Conservation (phyloP, 352 stramenopile genomes). For the Halophytophthora batemanensis region DNA sequence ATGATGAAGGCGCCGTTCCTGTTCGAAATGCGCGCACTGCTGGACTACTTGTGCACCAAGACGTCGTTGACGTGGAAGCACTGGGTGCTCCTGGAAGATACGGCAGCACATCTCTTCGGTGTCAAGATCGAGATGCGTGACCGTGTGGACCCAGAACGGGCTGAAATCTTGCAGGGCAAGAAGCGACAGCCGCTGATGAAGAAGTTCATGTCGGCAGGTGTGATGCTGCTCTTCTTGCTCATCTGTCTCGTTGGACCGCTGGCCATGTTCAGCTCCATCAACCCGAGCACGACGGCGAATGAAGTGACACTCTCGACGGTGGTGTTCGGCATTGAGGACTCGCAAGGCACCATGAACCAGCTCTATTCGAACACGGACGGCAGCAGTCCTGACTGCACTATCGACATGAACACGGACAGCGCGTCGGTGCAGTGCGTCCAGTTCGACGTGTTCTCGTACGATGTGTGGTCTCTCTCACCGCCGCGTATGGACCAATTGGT, state of each 20-base stretch:
- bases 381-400: conserved; percentile 65
- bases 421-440: conserved; percentile 75
- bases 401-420: conserved; percentile 61
- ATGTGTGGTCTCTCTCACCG: conserved; percentile 74
- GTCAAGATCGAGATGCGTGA: conserved; percentile 81
- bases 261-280: conserved; percentile 84
- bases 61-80: conserved; percentile 79
- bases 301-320: conserved; percentile 59
- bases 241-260: conserved; percentile 76
- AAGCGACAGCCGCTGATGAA: conserved; percentile 57
- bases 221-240: conserved; percentile 79
- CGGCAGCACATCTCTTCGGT: conserved; percentile 69
- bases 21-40: conserved; percentile 85
- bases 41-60: conserved; percentile 86
- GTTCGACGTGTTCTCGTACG: conserved; percentile 71
- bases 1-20: conserved; percentile 81
- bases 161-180: conserved; percentile 78
- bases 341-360: conserved; percentile 68
- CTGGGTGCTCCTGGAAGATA: conserved; percentile 85
- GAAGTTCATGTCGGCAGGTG: conserved; percentile 69
- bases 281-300: conserved; percentile 77
- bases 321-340: conserved; percentile 70
- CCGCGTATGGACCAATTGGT: conserved; percentile 72
- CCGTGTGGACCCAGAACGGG: conserved; percentile 43
- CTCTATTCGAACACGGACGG: conserved; percentile 74